Evolutionary conservation across 1,284 basidiomycete genomes (phyloP), one percentile per base, ranked within the genome.

Genomic region (Heterobasidion irregulare): DNA sequence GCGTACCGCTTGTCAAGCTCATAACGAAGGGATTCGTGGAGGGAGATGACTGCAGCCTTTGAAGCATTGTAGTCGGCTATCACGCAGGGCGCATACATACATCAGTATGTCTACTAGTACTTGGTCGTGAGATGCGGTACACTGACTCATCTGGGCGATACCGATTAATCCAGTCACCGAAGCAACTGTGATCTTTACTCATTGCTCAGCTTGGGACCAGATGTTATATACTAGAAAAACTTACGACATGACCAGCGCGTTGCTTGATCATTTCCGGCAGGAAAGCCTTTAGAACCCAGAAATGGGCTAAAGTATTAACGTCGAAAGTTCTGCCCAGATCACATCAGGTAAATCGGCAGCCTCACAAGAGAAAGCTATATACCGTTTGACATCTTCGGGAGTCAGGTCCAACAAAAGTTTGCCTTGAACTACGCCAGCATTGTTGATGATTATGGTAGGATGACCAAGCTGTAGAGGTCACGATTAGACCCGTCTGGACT

Each of bases 391-490:
- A 64, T 98, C 94, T 47, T 82, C 77, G 1, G 87, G 77, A 1
- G 74, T 75, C 52, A 98, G 75, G 64, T 95, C 93, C 4, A 94
- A 72, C 26, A 98, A 72, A 0, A 86, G 74, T 65, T 93, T 94
- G 34, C 94, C 94, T 69, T 94, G 88, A 35, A 92, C 91, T 54
- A 98, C 83, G n/a, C 94, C 96, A 0, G 96, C 96, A 65, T 98
- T 98, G 72, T 98, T 98, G 64, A 99, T 77, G 13, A 99, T 72
- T 35, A 98, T 80, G 0, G 96, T 96, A 1, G 94, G 91, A 53
- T 89, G 78, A 6, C 94, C 94, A 53, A 95, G 75, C 90, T 94
- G 33, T 18, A 16, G 12, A 26, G 52, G 49, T 16, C 32, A 2
- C 50, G 47, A 50, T 34, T 43, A 2, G 52, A 19, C 55, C 50